These are phyloP conservation scores for Syzygium grande DNA, from an alignment of 345 rosid genomes.

Conservation along the genomic window DNA sequence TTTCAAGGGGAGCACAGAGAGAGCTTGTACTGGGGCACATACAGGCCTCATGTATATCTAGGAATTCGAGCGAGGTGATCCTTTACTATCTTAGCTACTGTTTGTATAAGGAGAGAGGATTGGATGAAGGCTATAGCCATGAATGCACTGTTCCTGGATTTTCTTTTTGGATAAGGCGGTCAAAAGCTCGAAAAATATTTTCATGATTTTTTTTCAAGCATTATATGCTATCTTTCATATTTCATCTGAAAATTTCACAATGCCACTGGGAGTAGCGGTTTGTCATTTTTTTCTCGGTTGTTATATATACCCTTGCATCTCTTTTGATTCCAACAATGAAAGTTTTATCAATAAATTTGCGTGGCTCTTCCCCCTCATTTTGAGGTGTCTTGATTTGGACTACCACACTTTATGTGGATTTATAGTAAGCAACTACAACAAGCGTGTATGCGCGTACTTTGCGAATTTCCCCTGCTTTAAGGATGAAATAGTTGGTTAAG, in stretches of 20 bases:
- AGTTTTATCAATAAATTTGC: background rate
- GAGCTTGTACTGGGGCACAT: slow-evolving; percentile 90
- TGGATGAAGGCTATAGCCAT: background rate
- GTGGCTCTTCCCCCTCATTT: background rate
- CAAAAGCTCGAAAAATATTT: background rate
- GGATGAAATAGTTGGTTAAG: background rate
- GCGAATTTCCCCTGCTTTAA: background rate
- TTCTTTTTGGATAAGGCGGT: background rate
- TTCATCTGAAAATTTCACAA: background rate
- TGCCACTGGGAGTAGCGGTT: background rate
- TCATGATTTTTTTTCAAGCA: background rate
- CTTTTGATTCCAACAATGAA: background rate
- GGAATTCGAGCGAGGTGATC: slow-evolving; percentile 79
- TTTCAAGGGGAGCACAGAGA: slow-evolving; percentile 84
- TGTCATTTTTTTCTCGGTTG: background rate
- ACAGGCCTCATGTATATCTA: slow-evolving; percentile 76
- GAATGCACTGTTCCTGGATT: background rate
- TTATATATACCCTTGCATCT: background rate
- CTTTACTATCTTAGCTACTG: background rate
- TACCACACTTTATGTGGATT: background rate
- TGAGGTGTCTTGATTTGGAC: background rate
- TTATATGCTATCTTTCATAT: background rate
- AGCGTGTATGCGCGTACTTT: background rate
- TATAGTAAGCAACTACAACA: background rate
- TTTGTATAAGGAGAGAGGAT: background rate